Conservation (phyloP, 495 filamentous ascomycete species). For the Penicillium argentinense region DNA sequence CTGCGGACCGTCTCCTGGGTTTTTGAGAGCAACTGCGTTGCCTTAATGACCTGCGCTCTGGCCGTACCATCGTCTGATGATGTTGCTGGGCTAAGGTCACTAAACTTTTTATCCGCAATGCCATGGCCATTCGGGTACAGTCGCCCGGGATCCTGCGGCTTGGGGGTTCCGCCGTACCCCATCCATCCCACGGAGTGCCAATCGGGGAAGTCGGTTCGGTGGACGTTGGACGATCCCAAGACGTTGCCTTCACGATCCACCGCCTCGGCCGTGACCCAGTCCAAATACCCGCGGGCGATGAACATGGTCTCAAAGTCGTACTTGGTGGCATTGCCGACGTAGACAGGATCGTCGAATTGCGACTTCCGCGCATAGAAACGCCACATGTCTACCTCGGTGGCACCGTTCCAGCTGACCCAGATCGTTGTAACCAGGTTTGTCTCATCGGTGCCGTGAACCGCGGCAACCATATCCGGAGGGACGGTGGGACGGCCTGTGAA, state of each 20-base stretch:
- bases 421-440: slow-evolving; percentile 32
- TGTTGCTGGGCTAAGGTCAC: not conserved
- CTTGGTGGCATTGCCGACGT: slow-evolving; percentile 25
- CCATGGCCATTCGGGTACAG: slow-evolving; percentile 2
- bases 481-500: slow-evolving; percentile 30
- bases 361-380: slow-evolving; percentile 34
- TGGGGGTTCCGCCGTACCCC: slow-evolving; percentile 9
- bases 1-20: slow-evolving; percentile 21
- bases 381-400: slow-evolving; percentile 42
- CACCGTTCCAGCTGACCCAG: slow-evolving; percentile 48
- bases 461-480: slow-evolving; percentile 27
- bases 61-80: slow-evolving; percentile 5
- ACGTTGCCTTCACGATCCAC: slow-evolving; percentile 21
- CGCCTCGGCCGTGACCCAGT: slow-evolving; percentile 51
- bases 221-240: slow-evolving; percentile 19
- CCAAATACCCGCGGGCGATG: slow-evolving; percentile 32
- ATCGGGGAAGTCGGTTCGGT: slow-evolving; percentile 19
- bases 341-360: slow-evolving; percentile 21
- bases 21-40: slow-evolving; percentile 16
- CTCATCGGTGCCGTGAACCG: slow-evolving; percentile 30
- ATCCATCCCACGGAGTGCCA: slow-evolving; percentile 21
- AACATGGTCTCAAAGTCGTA: slow-evolving; percentile 35
- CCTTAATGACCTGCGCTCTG: slow-evolving; percentile 20
- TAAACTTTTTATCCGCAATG: not conserved
- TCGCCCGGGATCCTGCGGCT: slow-evolving; percentile 18